Evolutionary conservation across 495 filamentous ascomycete genomes (phyloP).

Genomic region (Xylaria flabelliformis): DNA sequence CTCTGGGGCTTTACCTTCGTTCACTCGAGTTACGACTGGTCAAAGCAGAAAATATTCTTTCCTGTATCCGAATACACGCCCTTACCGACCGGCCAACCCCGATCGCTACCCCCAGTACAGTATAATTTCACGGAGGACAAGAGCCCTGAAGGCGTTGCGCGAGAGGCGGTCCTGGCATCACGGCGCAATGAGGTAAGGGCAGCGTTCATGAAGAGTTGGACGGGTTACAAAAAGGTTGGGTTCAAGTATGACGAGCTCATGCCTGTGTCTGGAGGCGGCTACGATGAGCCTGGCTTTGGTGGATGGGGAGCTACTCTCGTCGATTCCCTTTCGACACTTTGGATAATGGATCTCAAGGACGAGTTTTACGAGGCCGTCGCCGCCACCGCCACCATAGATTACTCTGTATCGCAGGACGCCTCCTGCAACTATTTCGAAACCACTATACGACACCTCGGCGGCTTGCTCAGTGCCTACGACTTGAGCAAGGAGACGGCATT

Average conservation of each 20-base stretch:
- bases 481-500: conserved; percentile 71
- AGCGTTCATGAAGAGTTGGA: conserved; percentile 77
- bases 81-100: conserved; percentile 46
- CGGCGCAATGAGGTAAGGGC: conserved; percentile 63
- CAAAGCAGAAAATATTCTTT: conserved; percentile 39
- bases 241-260: conserved; percentile 80
- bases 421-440: conserved; percentile 79
- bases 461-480: conserved; percentile 77
- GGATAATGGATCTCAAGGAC: conserved; percentile 92
- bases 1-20: conserved; percentile 43
- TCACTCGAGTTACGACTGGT: conserved; percentile 53
- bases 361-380: conserved; percentile 89
- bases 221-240: conserved; percentile 74
- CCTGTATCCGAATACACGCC: conserved; percentile 44
- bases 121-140: conserved; percentile 45
- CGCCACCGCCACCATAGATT: conserved; percentile 79
- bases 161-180: conserved; percentile 50
- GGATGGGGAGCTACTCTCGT: conserved; percentile 95
- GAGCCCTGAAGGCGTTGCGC: conserved; percentile 37
- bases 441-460: conserved; percentile 80
- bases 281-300: conserved; percentile 76
- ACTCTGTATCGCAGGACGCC: conserved; percentile 67
- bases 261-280: conserved; percentile 60
- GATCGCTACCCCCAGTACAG: conserved; percentile 48
- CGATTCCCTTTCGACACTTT: conserved; percentile 88